A percentile compares a stretch with the other conserved stretches of the same genome.
phyloP scores from a whole-genome alignment of 2,329 filamentous ascomycete species.

The Mycogone perniciosa region DNA sequence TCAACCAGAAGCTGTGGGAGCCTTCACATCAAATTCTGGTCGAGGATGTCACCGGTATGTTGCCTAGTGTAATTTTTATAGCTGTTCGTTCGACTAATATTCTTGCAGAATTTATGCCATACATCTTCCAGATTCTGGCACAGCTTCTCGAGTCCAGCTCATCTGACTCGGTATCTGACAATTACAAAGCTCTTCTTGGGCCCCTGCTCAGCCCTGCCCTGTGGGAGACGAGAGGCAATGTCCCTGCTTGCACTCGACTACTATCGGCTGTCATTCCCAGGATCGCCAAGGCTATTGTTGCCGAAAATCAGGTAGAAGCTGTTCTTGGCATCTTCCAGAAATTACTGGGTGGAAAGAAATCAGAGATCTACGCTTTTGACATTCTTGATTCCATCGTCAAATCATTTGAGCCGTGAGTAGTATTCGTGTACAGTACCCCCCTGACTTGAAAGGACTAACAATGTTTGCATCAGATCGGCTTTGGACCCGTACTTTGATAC shows the following conservation, averaged over 20 bases:
- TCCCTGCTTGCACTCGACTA: conserved; percentile 82
- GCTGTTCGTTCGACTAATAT: conserved; percentile 14
- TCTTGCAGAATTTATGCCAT: conserved; percentile 77
- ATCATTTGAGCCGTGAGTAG: conserved; percentile 61
- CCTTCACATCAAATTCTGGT: conserved; percentile 76
- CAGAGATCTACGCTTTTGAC: conserved; percentile 83
- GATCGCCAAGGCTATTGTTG: conserved; percentile 64
- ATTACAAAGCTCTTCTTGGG: conserved; percentile 72
- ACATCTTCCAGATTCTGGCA: conserved; percentile 92
- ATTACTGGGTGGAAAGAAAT: conserved; percentile 72
- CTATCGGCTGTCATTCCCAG: conserved; percentile 78
- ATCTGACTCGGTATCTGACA: conserved; percentile 66
- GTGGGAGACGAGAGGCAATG: conserved; percentile 90
- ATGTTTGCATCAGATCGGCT: conserved; percentile 38
- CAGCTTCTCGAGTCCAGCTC: conserved; percentile 84
- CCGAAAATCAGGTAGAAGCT: conserved; percentile 75
- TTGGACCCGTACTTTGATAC: conserved; percentile 72
- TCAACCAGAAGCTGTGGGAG: conserved; percentile 75
- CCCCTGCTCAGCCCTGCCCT: conserved; percentile 74
- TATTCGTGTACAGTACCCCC: neutral
- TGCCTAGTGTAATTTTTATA: neutral
- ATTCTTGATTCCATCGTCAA: conserved; percentile 75
- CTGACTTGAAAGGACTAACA: conserved; percentile 19
- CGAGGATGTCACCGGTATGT: conserved; percentile 70
- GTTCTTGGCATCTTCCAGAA: conserved; percentile 96